These are phyloP conservation scores for Lyophyllum atratum DNA, from an alignment of 768 basidiomycete genomes.

Conservation along the genomic window DNA sequence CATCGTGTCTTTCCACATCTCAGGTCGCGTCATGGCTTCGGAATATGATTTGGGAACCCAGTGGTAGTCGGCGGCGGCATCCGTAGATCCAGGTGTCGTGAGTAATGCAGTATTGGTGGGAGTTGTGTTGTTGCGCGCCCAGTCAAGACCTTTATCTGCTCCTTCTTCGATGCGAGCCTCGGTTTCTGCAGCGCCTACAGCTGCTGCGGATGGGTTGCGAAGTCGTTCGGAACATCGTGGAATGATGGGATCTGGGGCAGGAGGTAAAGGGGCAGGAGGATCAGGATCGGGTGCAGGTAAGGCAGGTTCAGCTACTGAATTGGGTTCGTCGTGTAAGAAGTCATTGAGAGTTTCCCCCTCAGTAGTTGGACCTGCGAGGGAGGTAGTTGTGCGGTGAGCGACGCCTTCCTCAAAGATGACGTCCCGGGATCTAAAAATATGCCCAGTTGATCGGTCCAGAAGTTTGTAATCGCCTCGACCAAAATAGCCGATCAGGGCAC, in stretches of 20 bases:
- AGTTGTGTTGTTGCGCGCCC: neutral
- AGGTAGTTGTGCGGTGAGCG: constrained; percentile 1
- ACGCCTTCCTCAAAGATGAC: constrained; percentile 27
- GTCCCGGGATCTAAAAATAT: constrained; percentile 17
- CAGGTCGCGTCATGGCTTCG: constrained; percentile 18
- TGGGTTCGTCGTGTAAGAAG: no score
- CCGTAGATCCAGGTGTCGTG: neutral
- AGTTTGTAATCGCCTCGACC: constrained; percentile 22
- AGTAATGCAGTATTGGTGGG: neutral
- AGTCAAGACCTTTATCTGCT: neutral
- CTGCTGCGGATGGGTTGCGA: neutral
- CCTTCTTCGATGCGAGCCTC: neutral
- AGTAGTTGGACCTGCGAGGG: neutral
- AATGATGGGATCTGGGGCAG: neutral
- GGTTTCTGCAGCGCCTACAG: neutral
- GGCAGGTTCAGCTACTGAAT: neutral
- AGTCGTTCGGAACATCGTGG: neutral
- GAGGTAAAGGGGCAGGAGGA: neutral
- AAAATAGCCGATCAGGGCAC: constrained; percentile 24
- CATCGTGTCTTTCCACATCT: constrained; percentile 17
- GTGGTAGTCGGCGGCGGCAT: neutral
- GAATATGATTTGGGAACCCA: constrained; percentile 7
- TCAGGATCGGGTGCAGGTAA: neutral
- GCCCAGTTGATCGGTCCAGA: constrained; percentile 6
- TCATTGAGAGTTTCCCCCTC: neutral